phyloP scores from a whole-genome alignment of 78 protist genomes.

The Dictyostelium purpureum region DNA sequence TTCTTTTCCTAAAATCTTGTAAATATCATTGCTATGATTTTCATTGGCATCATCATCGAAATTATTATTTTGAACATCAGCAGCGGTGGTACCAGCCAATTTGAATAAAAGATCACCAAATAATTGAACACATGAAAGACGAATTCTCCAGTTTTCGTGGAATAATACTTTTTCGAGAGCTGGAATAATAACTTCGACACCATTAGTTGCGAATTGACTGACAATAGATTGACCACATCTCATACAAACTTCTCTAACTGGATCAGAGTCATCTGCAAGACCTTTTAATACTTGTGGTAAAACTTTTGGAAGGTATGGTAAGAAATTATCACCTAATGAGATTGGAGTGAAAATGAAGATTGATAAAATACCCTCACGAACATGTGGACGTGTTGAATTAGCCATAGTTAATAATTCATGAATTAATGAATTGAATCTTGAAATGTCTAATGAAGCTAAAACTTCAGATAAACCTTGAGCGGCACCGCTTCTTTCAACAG shows the following conservation, averaged over 20 bases:
- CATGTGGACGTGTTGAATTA: slow-evolving; percentile 58
- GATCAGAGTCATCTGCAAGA: slow-evolving; percentile 90
- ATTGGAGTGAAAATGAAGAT: slow-evolving; percentile 78
- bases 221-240: slow-evolving; percentile 90
- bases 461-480: slow-evolving; percentile 93
- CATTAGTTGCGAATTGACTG: slow-evolving; percentile 57
- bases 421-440: slow-evolving; percentile 78
- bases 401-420: slow-evolving; percentile 76
- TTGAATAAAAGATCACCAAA: slow-evolving; percentile 90
- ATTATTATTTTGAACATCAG: slow-evolving; percentile 10
- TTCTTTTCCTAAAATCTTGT: slow-evolving; percentile 78
- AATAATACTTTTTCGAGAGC: slow-evolving; percentile 86
- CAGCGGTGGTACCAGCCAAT: slow-evolving; percentile 40
- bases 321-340: slow-evolving; percentile 81
- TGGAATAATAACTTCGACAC: slow-evolving; percentile 89
- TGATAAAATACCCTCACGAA: slow-evolving; percentile 78
- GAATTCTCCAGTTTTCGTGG: slow-evolving; percentile 93
- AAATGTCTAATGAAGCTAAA: slow-evolving; percentile 76
- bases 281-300: slow-evolving; percentile 85
- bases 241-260: slow-evolving; percentile 91
- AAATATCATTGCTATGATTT: not conserved
- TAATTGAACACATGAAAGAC: slow-evolving; percentile 88
- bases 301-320: slow-evolving; percentile 61
- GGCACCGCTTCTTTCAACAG: slow-evolving; percentile 94
- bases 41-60: not conserved